These are phyloP conservation scores for Sicyos edulis DNA, from an alignment of 306 rosid genomes.

Conservation along the genomic window DNA sequence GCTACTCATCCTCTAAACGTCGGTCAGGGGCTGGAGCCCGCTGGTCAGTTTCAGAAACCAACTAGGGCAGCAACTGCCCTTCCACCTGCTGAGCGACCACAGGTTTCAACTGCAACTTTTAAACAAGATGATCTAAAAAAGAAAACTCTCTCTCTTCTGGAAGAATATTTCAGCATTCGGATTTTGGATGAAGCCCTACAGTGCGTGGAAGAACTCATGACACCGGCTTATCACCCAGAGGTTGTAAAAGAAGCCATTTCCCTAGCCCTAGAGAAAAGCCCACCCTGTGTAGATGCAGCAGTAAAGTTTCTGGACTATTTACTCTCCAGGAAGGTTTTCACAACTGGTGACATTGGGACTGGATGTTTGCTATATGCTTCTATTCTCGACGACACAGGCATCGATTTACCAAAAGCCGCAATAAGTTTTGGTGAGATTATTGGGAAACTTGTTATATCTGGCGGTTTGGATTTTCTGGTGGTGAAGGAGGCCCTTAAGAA, in stretches of 20 bases:
- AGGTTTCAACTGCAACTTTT: conserved; percentile 37
- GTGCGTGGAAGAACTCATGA: conserved; percentile 79
- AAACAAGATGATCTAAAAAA: conserved; percentile 42
- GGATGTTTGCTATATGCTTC: conserved; percentile 76
- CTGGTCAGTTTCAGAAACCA: conserved; percentile 30
- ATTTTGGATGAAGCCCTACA: conserved; percentile 75
- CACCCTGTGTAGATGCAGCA: conserved; percentile 55
- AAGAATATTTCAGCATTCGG: conserved; percentile 65
- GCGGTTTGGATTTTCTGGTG: conserved; percentile 69
- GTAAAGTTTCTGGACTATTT: conserved; percentile 60
- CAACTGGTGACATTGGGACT: conserved; percentile 50
- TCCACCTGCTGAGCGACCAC: conserved; percentile 43
- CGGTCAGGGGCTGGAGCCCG: conserved; percentile 24
- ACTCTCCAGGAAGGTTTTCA: conserved; percentile 40
- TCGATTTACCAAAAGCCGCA: conserved; percentile 84
- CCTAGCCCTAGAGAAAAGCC: conserved; percentile 70
- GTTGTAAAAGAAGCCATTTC: conserved; percentile 77
- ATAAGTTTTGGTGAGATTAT: conserved; percentile 70
- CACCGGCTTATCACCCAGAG: conserved; percentile 69
- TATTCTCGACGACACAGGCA: conserved; percentile 55
- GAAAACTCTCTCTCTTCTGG: conserved; percentile 64
- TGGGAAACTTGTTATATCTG: conserved; percentile 50
- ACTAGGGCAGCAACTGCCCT: conserved; percentile 23
- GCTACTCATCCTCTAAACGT: conserved; percentile 40
- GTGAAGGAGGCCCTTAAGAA: conserved; percentile 54